phyloP scores from a whole-genome alignment of 2,329 filamentous ascomycete species.

The Colletotrichum orchidophilum region DNA sequence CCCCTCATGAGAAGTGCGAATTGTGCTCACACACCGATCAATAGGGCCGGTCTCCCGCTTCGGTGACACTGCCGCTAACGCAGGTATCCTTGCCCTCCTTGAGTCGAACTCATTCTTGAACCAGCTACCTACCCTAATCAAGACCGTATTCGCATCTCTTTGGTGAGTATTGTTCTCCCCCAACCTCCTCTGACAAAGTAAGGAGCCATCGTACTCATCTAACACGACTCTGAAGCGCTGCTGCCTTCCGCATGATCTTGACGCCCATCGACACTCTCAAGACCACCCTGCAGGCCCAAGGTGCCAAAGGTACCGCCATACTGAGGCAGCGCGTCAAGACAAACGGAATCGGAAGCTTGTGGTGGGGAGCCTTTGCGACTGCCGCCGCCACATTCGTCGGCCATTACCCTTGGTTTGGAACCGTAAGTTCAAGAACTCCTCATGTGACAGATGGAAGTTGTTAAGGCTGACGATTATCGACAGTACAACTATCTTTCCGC shows the following conservation, averaged over 20 bases:
- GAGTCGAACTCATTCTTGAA: constrained; percentile 57
- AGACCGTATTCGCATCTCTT: constrained; percentile 58
- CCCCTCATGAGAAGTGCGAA: neutral
- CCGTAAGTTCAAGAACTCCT: constrained; percentile 41
- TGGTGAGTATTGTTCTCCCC: constrained; percentile 41
- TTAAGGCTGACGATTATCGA: neutral
- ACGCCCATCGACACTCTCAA: constrained; percentile 61
- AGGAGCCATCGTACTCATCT: neutral
- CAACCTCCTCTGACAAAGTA: accelerated
- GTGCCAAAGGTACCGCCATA: constrained; percentile 51
- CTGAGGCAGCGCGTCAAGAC: constrained; percentile 55
- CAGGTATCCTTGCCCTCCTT: constrained; percentile 57
- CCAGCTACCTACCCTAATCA: constrained; percentile 50
- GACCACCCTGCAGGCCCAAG: constrained; percentile 59
- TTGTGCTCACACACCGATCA: neutral
- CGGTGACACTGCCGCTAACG: constrained; percentile 59
- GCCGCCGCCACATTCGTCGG: constrained; percentile 59
- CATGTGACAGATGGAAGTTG: neutral
- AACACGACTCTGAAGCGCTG: constrained; percentile 45
- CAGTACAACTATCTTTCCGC: constrained; percentile 56
- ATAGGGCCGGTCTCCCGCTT: constrained; percentile 55
- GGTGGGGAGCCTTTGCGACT: constrained; percentile 60
- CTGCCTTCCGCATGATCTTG: constrained; percentile 56
- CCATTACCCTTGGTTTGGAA: constrained; percentile 61
- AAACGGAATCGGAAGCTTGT: constrained; percentile 55